Base-by-base conservation (phyloP, 2,329 filamentous ascomycete genomes). In the Bipolaris victoriae region DNA sequence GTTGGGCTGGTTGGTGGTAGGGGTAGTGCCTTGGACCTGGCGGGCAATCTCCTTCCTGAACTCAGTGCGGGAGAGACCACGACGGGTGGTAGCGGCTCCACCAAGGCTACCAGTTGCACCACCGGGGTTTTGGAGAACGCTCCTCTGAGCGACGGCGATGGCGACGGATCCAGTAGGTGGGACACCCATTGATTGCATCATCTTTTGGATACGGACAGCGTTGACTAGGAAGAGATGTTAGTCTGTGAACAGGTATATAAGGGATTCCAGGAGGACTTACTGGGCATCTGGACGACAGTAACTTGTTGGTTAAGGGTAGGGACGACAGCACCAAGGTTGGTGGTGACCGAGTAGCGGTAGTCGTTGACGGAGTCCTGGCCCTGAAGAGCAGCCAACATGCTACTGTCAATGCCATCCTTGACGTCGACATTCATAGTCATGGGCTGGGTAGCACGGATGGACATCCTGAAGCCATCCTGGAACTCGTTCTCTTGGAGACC, bases 401-500 rank as follows among this genome's bases (percentile, higher is more conserved):
- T 56, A 22, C 54, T 55, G 47, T 74, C 69, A 47, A 76, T 58
- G 24, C 74, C 74, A 36, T 76, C 62, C 56, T 73, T 71, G 45
- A 75, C 72, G 49, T 76, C 58, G 24, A 75, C 71, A 37, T 70
- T 76, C 68, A 76, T 73, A 11, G 64, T 64, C 67, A 75, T 71
- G 7, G 74, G 74, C 51, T 76, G 73, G 16, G 73, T 70, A 24
- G 73, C 72, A 26, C 69, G 67, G 22, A 71, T 67, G 4, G 73
- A 71, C 70, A 74, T 75, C 35, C 74, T 67, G 68, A 76, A 76
- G 39, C 74, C 74, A 54, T 76, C 74, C 49, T 69, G 66, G 57
- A 75, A 76, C 60, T 76, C 74, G 52, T 73, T 73, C 66, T 76
- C 74, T 57, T 76, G 74, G 11, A 76, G 70, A 48, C 74, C 74